phyloP scores from a whole-genome alignment of 1,284 basidiomycete genomes.

The Pascua guehoae region DNA sequence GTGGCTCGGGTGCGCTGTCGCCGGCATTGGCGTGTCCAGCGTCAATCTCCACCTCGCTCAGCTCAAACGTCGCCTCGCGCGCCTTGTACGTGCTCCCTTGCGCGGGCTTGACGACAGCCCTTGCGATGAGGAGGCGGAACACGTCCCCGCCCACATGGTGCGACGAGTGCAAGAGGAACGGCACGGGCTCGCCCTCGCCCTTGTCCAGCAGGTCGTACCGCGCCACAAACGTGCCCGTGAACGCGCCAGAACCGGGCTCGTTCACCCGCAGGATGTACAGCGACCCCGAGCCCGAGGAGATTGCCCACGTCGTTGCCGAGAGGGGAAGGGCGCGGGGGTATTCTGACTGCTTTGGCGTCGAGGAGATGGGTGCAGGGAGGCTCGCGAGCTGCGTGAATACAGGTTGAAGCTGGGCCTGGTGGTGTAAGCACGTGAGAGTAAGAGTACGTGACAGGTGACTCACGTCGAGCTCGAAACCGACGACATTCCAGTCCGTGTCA shows the following conservation, averaged over 20 bases:
- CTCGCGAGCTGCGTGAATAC: conserved; percentile 60
- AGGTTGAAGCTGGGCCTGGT: conserved; percentile 57
- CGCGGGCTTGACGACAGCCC: conserved; percentile 16
- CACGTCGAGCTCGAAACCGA: conserved; percentile 58
- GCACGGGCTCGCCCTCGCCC: conserved; percentile 38
- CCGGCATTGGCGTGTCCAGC: conserved; percentile 11
- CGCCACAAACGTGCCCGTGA: conserved; percentile 54
- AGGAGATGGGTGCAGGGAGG: conserved; percentile 54
- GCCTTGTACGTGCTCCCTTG: conserved; percentile 16
- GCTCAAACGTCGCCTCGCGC: conserved; percentile 27
- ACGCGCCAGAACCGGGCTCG: conserved; percentile 28
- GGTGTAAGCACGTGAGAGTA: background rate
- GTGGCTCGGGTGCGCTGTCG: conserved; percentile 46
- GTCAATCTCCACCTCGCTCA: conserved; percentile 35
- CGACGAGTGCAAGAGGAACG: conserved; percentile 53
- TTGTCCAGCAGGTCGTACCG: conserved; percentile 54
- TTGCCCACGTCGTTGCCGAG: conserved; percentile 55
- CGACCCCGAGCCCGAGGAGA: conserved; percentile 68
- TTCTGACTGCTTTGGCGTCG: conserved; percentile 55
- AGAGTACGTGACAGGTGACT: conserved; percentile 10
- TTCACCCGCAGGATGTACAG: conserved; percentile 58
- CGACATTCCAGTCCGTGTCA: conserved; percentile 63
- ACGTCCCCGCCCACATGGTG: conserved; percentile 16
- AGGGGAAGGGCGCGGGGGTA: conserved; percentile 71
- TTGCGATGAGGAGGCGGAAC: conserved; percentile 25